Evolutionary conservation across 805 yeast species (phyloP).

Genomic region (Metschnikowia cubensis): DNA sequence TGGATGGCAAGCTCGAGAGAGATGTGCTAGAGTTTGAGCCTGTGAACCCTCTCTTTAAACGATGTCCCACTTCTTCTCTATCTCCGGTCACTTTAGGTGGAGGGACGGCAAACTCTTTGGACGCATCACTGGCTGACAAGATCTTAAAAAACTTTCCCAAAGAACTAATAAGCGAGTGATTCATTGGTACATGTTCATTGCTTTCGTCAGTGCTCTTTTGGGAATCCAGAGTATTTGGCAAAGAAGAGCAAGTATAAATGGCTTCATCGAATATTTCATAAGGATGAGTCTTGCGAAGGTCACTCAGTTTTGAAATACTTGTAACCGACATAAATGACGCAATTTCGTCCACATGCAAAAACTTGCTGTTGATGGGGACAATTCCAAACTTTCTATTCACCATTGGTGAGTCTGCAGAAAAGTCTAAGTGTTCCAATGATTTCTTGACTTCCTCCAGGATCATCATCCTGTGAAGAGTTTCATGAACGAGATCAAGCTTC

Average conservation of each 20-base stretch:
- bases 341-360: conserved; percentile 16
- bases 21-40: conserved; percentile 34
- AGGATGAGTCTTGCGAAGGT: conserved; percentile 49
- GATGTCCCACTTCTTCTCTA: conserved; percentile 7
- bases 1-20: conserved; percentile 30
- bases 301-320: conserved; percentile 24
- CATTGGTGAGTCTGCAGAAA: conserved; percentile 36
- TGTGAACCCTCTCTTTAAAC: conserved; percentile 14
- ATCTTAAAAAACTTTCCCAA: conserved; percentile 29
- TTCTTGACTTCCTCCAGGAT: neutral
- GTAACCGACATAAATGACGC: conserved; percentile 16
- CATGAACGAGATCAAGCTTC: conserved; percentile 28
- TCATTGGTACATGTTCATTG: conserved; percentile 20
- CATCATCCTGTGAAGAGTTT: conserved; percentile 8
- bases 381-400: conserved; percentile 50
- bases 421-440: conserved; percentile 16
- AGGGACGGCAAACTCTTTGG: conserved; percentile 9
- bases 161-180: conserved; percentile 36
- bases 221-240: conserved; percentile 16
- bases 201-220: neutral
- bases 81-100: conserved; percentile 9
- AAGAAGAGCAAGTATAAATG: conserved; percentile 39
- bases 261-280: conserved; percentile 68
- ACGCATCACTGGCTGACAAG: conserved; percentile 30
- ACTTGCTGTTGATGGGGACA: conserved; percentile 28